Conservation (phyloP, 2,329 filamentous ascomycete genomes). For the Orbilia ellipsospora region DNA sequence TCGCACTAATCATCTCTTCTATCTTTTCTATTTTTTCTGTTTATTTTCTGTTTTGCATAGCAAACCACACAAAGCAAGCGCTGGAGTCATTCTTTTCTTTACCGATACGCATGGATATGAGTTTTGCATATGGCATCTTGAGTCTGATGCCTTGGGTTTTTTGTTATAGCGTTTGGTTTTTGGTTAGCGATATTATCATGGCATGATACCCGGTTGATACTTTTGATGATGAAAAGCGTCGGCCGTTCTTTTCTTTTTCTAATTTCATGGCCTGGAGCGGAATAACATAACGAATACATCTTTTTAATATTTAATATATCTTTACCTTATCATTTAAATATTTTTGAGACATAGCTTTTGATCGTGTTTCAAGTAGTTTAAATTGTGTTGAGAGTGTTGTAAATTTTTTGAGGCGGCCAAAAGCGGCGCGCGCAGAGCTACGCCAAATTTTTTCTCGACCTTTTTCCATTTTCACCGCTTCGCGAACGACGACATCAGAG, state of each 20-base stretch:
- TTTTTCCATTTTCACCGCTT: neutral
- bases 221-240: conserved; percentile 36
- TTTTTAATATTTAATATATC: conserved; percentile 32
- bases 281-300: neutral
- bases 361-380: too few relatives aligned
- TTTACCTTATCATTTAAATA: neutral
- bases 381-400: conserved; percentile 11
- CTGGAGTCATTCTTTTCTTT: conserved; percentile 30
- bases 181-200: conserved; percentile 19
- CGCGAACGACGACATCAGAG: neutral
- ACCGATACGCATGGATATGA: conserved; percentile 3
- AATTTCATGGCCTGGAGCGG: conserved; percentile 24
- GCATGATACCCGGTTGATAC: conserved; percentile 50
- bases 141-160: conserved; percentile 17
- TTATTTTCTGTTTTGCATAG: conserved; percentile 28
- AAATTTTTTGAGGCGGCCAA: neutral
- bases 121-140: conserved; percentile 27
- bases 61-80: conserved; percentile 19
- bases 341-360: neutral
- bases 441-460: conserved; percentile 26
- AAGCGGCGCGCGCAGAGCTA: conserved; percentile 15
- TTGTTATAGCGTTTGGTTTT: conserved; percentile 8
- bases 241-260: conserved; percentile 22
- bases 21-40: conserved; percentile 14
- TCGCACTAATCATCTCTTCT: conserved; percentile 1